These are phyloP conservation scores for Phytophthora nicotianae DNA, from an alignment of 352 stramenopile genomes.

Conservation along the genomic window DNA sequence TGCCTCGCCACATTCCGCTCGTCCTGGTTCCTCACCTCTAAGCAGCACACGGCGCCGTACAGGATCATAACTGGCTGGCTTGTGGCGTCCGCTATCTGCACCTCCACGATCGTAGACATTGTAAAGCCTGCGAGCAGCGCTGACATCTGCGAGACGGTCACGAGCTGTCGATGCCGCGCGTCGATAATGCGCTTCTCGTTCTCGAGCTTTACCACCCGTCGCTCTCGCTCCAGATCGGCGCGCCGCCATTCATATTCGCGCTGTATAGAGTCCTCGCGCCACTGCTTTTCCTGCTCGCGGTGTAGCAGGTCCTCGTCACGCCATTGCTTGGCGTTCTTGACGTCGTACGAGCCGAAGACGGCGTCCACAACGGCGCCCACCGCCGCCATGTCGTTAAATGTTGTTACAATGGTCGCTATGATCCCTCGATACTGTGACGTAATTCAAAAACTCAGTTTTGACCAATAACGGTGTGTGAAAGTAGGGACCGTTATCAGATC, in stretches of 20 bases:
- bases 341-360: conserved; percentile 82
- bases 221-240: conserved; percentile 72
- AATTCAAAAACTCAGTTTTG: conserved; percentile 2
- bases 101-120: conserved; percentile 80
- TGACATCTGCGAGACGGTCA: conserved; percentile 67
- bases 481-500: conserved; percentile 31
- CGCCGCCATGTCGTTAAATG: conserved; percentile 43
- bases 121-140: conserved; percentile 71
- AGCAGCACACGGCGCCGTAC: conserved; percentile 61
- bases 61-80: conserved; percentile 54
- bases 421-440: conserved; percentile 18
- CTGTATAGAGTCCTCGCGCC: conserved; percentile 71
- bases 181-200: conserved; percentile 86
- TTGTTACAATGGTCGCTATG: conserved; percentile 9
- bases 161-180: conserved; percentile 69
- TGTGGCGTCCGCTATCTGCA: conserved; percentile 49
- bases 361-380: conserved; percentile 73
- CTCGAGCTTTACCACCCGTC: conserved; percentile 77
- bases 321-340: conserved; percentile 87
- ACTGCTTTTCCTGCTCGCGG: conserved; percentile 80
- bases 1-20: conserved; percentile 1
- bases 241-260: conserved; percentile 72
- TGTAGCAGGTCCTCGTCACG: conserved; percentile 75
- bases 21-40: conserved; percentile 44
- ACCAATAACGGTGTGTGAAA: conserved; percentile 21